Base-by-base conservation (phyloP, 2,329 filamentous ascomycete species). In the Capronia epimyces region DNA sequence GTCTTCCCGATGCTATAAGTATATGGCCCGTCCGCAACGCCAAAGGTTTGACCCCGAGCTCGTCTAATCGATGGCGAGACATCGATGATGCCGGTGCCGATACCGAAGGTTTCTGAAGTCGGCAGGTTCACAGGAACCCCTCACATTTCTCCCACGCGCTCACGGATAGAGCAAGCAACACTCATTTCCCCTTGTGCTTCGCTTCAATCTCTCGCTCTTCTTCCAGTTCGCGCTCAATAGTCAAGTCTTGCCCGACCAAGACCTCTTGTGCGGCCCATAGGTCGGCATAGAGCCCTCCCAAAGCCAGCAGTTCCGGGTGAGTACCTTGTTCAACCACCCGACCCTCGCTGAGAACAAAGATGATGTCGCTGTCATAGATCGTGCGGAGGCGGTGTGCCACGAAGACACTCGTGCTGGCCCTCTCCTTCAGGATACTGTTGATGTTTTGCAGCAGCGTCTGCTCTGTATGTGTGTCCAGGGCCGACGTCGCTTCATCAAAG, bases 381-480 rank as follows among this genome's bases (percentile, higher is more conserved):
- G 93, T 97, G 46, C 91, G 81, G 53, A 98, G 72, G 15, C 93
- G 80, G 68, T 97, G 93, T 5, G 93, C 93, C 3, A 98, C 86
- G 65, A 97, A 97, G 1, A 98, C 87, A 60, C 89, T 96, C 0
- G 93, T 97, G 50, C 90, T 80, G 2, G 76, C 75, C 72, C 95
- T 95, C 63, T 95, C 90, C 60, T 85, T 86, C 47, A 97, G 73
- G 46, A 97, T 93, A 59, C 84, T 84, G 68, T 95, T 95, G 67
- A 97, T 96, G 65, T 96, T 95, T 54, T 84, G 78, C 74, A 97
- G 83, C 43, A 97, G 76, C 1, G 87, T 86, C 69, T 94, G 87
- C 68, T 96, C 90, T 1, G 86, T 89, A 63, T 88, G 86, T 5
- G 89, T 91, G 64, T 96, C 90, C 0, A 96, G 76, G 3, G 88